Percentiles rank a stretch among this genome's conserved stretches.
Conservation (phyloP, 148 eudicot species). For the Rhododendron vialii region DNA sequence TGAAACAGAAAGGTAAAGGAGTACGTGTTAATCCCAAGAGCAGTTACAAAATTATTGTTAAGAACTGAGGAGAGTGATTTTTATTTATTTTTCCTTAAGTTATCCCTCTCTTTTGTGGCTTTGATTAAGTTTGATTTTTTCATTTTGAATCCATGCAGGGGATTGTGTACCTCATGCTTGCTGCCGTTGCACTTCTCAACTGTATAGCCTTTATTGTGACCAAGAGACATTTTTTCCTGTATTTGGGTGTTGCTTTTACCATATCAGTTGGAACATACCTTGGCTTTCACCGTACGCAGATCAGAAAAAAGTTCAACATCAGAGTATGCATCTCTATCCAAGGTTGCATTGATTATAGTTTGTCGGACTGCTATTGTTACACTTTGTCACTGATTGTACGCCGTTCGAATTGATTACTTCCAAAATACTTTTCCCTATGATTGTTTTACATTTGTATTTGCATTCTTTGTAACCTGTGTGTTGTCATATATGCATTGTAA, state of each 20-base stretch:
- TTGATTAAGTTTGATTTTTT: not conserved
- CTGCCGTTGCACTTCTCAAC: constrained; percentile 42
- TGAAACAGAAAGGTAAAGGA: not conserved
- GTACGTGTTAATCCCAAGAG: not conserved
- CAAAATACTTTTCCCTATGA: not conserved
- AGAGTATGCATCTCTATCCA: constrained; percentile 40
- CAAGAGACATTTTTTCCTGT: constrained; percentile 47
- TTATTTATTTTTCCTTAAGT: not conserved
- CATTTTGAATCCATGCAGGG: constrained; percentile 45
- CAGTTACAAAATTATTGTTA: not conserved
- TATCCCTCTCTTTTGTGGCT: not conserved
- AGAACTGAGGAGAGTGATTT: not conserved
- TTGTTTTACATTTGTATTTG: not conserved
- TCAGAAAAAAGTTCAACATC: constrained; percentile 80
- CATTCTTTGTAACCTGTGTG: not conserved
- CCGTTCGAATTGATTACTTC: not conserved
- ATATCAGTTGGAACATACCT: constrained; percentile 56
- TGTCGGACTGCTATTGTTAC: not conserved
- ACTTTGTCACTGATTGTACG: not conserved
- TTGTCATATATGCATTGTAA: not conserved
- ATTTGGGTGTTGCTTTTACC: constrained; percentile 51
- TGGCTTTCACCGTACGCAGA: constrained; percentile 67
- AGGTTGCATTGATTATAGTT: not conserved
- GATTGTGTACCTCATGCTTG: constrained; percentile 44
- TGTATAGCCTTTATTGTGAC: constrained; percentile 52